Evolutionary conservation across 2,329 filamentous ascomycete genomes (phyloP).

Genomic region (Scortechinia acanthostroma): DNA sequence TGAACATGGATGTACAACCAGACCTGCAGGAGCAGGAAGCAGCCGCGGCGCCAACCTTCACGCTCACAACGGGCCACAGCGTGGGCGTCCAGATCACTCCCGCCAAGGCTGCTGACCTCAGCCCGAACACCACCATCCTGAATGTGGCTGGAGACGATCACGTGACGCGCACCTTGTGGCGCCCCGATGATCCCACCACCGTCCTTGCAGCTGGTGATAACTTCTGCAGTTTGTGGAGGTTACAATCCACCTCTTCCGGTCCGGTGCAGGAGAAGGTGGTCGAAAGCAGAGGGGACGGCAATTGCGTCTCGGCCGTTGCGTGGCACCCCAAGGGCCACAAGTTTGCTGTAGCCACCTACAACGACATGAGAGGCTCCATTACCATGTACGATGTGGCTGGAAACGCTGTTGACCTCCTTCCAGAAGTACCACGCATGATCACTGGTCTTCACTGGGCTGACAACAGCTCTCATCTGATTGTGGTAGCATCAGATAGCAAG

Average conservation of each 20-base stretch:
- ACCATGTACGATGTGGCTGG: slow-evolving; percentile 31
- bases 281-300: slow-evolving; percentile 17
- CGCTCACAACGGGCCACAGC: slow-evolving; percentile 31
- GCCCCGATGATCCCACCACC: slow-evolving; percentile 28
- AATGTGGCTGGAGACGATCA: slow-evolving; percentile 22
- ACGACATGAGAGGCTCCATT: slow-evolving; percentile 28
- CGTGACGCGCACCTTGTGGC: slow-evolving; percentile 31
- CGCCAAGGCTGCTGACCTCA: slow-evolving; percentile 35
- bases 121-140: slow-evolving; percentile 29
- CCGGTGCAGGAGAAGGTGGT: slow-evolving; percentile 23
- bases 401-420: slow-evolving; percentile 29
- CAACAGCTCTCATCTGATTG: slow-evolving; percentile 23
- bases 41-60: slow-evolving; percentile 17
- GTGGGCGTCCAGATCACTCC: slow-evolving; percentile 34
- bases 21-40: slow-evolving; percentile 17
- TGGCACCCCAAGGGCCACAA: slow-evolving; percentile 33
- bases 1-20: not conserved
- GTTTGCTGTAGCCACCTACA: slow-evolving; percentile 34
- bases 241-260: slow-evolving; percentile 15
- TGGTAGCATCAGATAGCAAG: slow-evolving; percentile 29
- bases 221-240: slow-evolving; percentile 33
- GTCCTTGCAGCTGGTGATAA: slow-evolving; percentile 29
- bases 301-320: slow-evolving; percentile 30
- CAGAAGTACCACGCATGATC: slow-evolving; percentile 31
- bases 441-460: slow-evolving; percentile 29